Percentiles rank a stretch among this genome's conserved stretches.
Evolutionary conservation across 805 yeast species (phyloP).

Genomic region (Metschnikowia lachancei): DNA sequence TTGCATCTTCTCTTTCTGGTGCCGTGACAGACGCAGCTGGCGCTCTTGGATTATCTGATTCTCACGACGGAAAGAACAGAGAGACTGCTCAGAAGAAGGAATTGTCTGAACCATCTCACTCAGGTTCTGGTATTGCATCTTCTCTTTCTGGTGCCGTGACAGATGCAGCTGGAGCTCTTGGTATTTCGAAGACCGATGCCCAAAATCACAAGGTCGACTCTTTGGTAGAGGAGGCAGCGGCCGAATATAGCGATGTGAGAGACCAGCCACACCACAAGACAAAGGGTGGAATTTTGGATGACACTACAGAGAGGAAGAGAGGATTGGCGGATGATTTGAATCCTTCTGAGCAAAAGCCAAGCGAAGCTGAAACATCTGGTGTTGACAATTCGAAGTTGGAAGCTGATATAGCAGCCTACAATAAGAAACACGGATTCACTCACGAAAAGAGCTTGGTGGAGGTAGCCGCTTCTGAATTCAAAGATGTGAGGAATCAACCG

Average conservation of each 20-base stretch:
- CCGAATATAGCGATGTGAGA: slow-evolving; percentile 9
- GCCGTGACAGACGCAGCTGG: slow-evolving; percentile 23
- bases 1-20: slow-evolving; percentile 18
- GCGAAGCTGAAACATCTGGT: slow-evolving; percentile 7
- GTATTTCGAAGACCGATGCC: slow-evolving; percentile 9
- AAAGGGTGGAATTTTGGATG: slow-evolving; percentile 11
- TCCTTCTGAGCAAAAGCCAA: slow-evolving; percentile 1
- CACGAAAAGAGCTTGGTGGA: slow-evolving; percentile 27
- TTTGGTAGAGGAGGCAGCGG: slow-evolving; percentile 23
- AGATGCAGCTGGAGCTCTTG: slow-evolving; percentile 22
- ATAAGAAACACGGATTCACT: slow-evolving; percentile 27
- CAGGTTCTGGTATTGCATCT: slow-evolving; percentile 9
- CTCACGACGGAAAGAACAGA: background rate
- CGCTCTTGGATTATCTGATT: slow-evolving; percentile 15
- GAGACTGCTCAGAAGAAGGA: background rate
- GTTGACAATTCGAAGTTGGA: slow-evolving; percentile 22
- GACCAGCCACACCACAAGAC: slow-evolving; percentile 12
- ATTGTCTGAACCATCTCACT: background rate
- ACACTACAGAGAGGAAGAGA: slow-evolving; percentile 1
- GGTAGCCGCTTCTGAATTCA: slow-evolving; percentile 21
- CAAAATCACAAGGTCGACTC: slow-evolving; percentile 17
- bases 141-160: slow-evolving; percentile 21
- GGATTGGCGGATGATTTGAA: slow-evolving; percentile 6
- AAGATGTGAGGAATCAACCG: slow-evolving; percentile 11
- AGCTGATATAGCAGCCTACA: slow-evolving; percentile 25